Base-by-base conservation (phyloP, 768 basidiomycete species). In the Tricholomella constricta region DNA sequence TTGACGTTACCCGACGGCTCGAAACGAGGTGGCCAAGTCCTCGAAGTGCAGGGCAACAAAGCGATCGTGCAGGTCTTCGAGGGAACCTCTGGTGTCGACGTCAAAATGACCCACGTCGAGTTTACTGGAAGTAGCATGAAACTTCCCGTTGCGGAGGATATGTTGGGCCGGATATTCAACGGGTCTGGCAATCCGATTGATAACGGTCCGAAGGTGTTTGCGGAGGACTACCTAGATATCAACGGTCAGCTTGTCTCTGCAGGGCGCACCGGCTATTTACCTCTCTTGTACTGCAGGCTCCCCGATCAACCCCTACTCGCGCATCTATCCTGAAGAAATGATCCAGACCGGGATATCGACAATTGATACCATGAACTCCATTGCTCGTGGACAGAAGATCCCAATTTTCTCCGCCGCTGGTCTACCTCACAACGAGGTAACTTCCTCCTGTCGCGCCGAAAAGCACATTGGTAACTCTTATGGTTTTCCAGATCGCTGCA, bases 291-390 rank as follows among this genome's bases (percentile, higher is more conserved):
- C 31, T 32, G 9, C 58, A 96, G 95, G 95, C 56, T 96, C 94
- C 4, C 97, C 97, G 38, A 99, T 98, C 75, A 99, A 96, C 71
- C 94, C 94, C 19, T 96, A 87, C 72, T 92, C 91, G 57, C 94
- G 97, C 69, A 98, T 98, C 76, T 98, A 99, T 77, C 97, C 97
- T 55, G 97, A 98, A 74, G 97, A 99, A 76, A 99, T 99, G 97
- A 98, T 99, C 59, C 97, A 99, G 73, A 99, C 97, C 31, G 97
- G 97, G 73, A 98, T 98, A 65, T 99, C 97, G 38, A 99, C 97
- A 22, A 95, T 96, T 66, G 94, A 96, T 69, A 85, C 84, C 37
- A 96, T 96, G 94, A 95, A 99, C 76, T 96, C 96, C 52, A 99
- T 99, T 68, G 97, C 97, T 55, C 94, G 97, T 75, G 97, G 97